Evolutionary conservation across 1,284 basidiomycete genomes (phyloP).

Genomic region (Malassezia restricta): DNA sequence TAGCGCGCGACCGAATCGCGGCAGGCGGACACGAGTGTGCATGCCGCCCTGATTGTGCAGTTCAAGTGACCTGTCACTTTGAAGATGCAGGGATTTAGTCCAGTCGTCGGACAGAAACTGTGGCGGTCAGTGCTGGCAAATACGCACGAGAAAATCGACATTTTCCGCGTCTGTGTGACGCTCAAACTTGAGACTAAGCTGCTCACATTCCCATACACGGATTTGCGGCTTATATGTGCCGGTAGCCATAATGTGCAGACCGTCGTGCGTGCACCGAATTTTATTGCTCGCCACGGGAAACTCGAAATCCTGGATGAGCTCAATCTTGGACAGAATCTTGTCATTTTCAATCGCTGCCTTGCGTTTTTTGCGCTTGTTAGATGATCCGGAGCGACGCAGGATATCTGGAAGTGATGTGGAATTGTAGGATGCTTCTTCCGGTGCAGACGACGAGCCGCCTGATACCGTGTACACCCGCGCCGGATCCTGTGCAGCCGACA

Average conservation of each 20-base stretch:
- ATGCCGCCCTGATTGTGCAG: constrained; percentile 88
- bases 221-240: constrained; percentile 98
- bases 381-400: constrained; percentile 33
- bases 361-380: constrained; percentile 42
- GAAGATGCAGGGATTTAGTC: constrained; percentile 95
- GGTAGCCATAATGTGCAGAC: constrained; percentile 80
- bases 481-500: constrained; percentile 33
- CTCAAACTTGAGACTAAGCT: constrained; percentile 88
- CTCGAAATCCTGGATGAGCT: constrained; percentile 67
- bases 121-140: neutral
- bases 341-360: constrained; percentile 26
- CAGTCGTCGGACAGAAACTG: constrained; percentile 94
- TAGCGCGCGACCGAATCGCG: constrained; percentile 78
- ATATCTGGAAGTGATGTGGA: constrained; percentile 42
- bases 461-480: constrained; percentile 42
- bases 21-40: constrained; percentile 84
- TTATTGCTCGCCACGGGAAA: constrained; percentile 92
- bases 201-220: constrained; percentile 84
- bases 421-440: constrained; percentile 38
- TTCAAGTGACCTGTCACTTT: constrained; percentile 86
- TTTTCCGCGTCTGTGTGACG: constrained; percentile 92
- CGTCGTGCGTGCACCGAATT: constrained; percentile 79
- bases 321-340: constrained; percentile 35
- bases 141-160: constrained; percentile 87
- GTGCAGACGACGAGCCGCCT: constrained; percentile 23